Base-by-base conservation (phyloP, 2,329 filamentous ascomycete species). In the Apiospora malaysiana region DNA sequence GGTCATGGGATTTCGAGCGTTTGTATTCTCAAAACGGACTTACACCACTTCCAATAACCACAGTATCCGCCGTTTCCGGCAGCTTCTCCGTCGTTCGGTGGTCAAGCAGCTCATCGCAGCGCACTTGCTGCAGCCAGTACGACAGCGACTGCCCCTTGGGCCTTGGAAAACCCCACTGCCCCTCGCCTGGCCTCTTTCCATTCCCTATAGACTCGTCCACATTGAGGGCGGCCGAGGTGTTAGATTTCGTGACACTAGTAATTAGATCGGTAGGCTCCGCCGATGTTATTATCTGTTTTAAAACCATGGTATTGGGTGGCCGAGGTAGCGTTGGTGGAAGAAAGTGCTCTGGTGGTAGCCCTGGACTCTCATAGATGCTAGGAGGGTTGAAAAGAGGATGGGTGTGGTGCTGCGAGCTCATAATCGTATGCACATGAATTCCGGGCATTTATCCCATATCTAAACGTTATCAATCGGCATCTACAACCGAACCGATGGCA, bases 121-220 rank as follows among this genome's bases (percentile, higher is more conserved):
- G 47, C 40, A 71, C 70, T 8, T 66, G 42, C 66, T 71, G 70
- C 10, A 71, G 56, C 70, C 70, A 71, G 66, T 71, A 71, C 25
- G 69, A 70, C 32, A 70, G 69, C 27, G 69, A 70, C 37, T 70
- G 69, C 27, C 69, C 69, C 56, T 42, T 43, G 32, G 69, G 21
- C 27, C 27, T 46, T 2, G 69, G 69, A 8, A 70, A 70, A 16
- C 69, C 69, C 66, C 66, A 68, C 7, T 37, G 27, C 32, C 66
- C n/a, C 2, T 45, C 16, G 12, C 25, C 16, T 3, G n/a, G 21
- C 23, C 21, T 16, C 3, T 12, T 14, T 18, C 1, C 16, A 16
- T 9, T 9, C 14, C 25, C 43, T 2, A 47, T 23, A 16, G 43
- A n/a, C 27, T 68, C 66, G 66, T 68, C 66, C 12, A 47, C 66